Percentiles rank a stretch among this genome's conserved stretches.
phyloP scores from a whole-genome alignment of 495 filamentous ascomycete species.

The Neurospora hispaniola region DNA sequence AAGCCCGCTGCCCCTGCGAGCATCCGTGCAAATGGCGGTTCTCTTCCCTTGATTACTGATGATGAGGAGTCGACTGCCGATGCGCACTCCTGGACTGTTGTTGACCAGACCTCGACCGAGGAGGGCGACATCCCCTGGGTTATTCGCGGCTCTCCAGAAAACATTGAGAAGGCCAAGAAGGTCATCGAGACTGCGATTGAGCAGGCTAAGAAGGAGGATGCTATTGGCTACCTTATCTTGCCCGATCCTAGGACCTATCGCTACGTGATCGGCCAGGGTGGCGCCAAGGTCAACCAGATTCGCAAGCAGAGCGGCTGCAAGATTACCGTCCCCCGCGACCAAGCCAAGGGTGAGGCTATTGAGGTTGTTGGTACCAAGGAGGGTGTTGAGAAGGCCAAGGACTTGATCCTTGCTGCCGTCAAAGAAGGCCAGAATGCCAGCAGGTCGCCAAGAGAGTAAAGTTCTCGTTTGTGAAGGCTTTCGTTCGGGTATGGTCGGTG shows the following conservation, averaged over 20 bases:
- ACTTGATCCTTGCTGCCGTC: conserved; percentile 78
- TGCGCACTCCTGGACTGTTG: conserved; percentile 68
- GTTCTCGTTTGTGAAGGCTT: background rate
- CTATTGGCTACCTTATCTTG: conserved; percentile 76
- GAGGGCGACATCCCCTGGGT: conserved; percentile 86
- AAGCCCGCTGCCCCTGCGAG: conserved; percentile 42
- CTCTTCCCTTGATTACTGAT: conserved; percentile 84
- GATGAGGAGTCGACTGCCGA: conserved; percentile 50
- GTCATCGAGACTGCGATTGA: conserved; percentile 59
- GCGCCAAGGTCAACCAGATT: conserved; percentile 84
- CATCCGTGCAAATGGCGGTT: conserved; percentile 39
- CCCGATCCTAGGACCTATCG: conserved; percentile 85
- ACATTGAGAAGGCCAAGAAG: conserved; percentile 65
- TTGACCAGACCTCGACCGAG: conserved; percentile 46
- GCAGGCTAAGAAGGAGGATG: conserved; percentile 57
- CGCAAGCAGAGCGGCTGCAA: conserved; percentile 84
- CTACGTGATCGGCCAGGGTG: conserved; percentile 79
- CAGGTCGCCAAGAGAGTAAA: conserved; percentile 4
- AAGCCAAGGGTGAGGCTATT: conserved; percentile 71
- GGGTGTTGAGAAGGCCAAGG: conserved; percentile 77
- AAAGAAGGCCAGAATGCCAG: conserved; percentile 31
- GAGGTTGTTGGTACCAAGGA: conserved; percentile 71
- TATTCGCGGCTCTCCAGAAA: conserved; percentile 65
- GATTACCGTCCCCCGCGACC: conserved; percentile 80
- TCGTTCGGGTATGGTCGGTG: background rate